Conservation (phyloP, 2,329 filamentous ascomycete species). For the Pseudogymnoascus sp. region DNA sequence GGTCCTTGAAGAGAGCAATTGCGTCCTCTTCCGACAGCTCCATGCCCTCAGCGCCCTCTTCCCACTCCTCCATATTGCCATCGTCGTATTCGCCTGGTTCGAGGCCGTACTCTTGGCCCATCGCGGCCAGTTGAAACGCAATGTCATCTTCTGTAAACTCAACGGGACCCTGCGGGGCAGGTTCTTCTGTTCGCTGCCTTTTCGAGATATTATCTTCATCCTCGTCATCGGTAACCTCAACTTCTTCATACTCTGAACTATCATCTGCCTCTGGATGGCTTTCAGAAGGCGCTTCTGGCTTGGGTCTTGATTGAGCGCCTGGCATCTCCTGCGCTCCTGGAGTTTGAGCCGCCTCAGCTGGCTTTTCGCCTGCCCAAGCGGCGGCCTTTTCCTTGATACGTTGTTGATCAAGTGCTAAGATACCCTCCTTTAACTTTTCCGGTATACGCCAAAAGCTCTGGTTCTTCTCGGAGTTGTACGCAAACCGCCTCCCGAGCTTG, state of each 20-base stretch:
- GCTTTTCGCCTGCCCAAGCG: constrained; percentile 19
- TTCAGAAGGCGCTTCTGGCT: constrained; percentile 21
- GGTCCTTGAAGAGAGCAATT: constrained; percentile 69
- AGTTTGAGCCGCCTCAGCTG: constrained; percentile 24
- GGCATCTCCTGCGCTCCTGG: constrained; percentile 21
- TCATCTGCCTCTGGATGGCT: constrained; percentile 39
- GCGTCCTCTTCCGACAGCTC: constrained; percentile 69
- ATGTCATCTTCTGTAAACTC: constrained; percentile 95
- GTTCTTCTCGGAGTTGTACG: constrained; percentile 78
- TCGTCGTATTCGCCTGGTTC: constrained; percentile 71
- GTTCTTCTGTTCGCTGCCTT: constrained; percentile 40
- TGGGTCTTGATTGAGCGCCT: constrained; percentile 12
- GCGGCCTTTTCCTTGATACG: constrained; percentile 52
- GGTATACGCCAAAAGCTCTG: constrained; percentile 95
- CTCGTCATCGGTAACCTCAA: constrained; percentile 39
- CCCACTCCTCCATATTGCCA: constrained; percentile 51
- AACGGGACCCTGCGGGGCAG: constrained; percentile 39
- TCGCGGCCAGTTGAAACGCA: constrained; percentile 79
- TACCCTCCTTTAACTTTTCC: constrained; percentile 72
- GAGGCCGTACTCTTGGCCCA: constrained; percentile 77
- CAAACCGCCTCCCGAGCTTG: constrained; percentile 80
- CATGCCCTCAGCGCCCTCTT: constrained; percentile 64
- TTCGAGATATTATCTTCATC: constrained; percentile 41
- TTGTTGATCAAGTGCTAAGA: constrained; percentile 64
- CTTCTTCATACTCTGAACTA: constrained; percentile 62